Evolutionary conservation across 805 yeast species (phyloP), one percentile per base, ranked within the genome.

Genomic region (Diddensiella caesifluorescens): DNA sequence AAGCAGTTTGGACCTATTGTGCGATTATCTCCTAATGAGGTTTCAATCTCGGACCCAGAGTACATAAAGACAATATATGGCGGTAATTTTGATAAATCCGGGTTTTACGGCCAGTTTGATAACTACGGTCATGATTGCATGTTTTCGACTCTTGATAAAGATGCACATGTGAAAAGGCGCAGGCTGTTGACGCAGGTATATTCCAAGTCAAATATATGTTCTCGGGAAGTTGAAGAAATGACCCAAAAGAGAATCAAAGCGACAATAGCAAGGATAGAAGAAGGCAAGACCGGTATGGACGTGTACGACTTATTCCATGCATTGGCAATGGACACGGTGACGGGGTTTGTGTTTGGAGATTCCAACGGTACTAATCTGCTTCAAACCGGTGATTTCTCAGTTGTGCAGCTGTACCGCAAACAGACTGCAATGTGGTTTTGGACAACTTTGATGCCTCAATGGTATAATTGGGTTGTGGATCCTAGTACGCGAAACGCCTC

Each of bases 241-340:
- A 53, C 72, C 27, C 59, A 57, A 35, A 39, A 40, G 3, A 64
- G 68, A 25, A 60, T 73, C 32, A 35, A 52, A 1, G 53, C 60
- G 32, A 51, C 63, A 4, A 47, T 63, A 27, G 27, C 44, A 9
- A 46, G 49, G 2, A 48, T 69, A 16, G 44, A 49, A 35, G 32
- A 41, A 36, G 38, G 45, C 19, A 34, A 27, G 3, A 27, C 7
- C 20, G 61, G 71, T 23, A 52, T 79, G 29, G 82, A 81, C 38
- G 79, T 75, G 2, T 77, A 75, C 51, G 67, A 74, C 15, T 56
- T 82, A n/a, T 81, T 80, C 66, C 79, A 78, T n/a, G 63, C 79
- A 13, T 64, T 82, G 53, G 88, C 89, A 3, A 74, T 82, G 77
- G 88, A 81, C 52, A 80, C 77, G 3, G 77, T 80, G 1, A 70